Conservation (phyloP, 257 asterid species). For the Gentiana straminea region DNA sequence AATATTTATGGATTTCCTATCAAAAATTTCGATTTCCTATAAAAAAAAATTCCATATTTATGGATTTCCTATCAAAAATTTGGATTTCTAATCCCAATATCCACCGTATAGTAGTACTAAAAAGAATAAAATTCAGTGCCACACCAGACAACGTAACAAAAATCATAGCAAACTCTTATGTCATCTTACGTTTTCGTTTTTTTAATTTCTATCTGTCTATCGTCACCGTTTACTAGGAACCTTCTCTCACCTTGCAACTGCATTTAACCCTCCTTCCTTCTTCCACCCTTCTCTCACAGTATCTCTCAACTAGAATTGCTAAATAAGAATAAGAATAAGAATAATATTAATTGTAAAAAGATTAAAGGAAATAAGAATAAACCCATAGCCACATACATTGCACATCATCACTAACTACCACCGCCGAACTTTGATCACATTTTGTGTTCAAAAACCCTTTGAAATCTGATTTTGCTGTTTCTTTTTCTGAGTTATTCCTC, state of each 20-base stretch:
- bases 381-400: slow-evolving; percentile 29
- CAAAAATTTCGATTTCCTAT: no score
- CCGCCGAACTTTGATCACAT: slow-evolving; percentile 30
- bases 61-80: no score
- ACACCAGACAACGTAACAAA: slow-evolving; percentile 13
- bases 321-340: no score
- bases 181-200: slow-evolving; percentile 25
- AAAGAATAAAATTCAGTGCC: no score
- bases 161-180: slow-evolving; percentile 16
- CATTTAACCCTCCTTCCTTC: slow-evolving; percentile 4
- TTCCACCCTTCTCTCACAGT: background rate
- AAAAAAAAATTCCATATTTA: no score
- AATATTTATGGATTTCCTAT: no score
- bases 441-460: slow-evolving; percentile 15
- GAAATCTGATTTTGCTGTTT: slow-evolving; percentile 5
- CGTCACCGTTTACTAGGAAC: slow-evolving; percentile 9
- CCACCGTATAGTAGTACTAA: no score
- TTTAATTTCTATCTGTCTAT: slow-evolving; percentile 2
- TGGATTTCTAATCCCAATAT: no score
- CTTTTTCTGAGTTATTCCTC: slow-evolving; percentile 14
- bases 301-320: slow-evolving; percentile 8
- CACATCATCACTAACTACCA: slow-evolving; percentile 35
- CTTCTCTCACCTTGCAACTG: slow-evolving; percentile 6
- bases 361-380: slow-evolving; percentile 29
- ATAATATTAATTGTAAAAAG: slow-evolving; percentile 3